Evolutionary conservation across 345 rosid genomes (phyloP).

Genomic region (Noccaea bulbosa): DNA sequence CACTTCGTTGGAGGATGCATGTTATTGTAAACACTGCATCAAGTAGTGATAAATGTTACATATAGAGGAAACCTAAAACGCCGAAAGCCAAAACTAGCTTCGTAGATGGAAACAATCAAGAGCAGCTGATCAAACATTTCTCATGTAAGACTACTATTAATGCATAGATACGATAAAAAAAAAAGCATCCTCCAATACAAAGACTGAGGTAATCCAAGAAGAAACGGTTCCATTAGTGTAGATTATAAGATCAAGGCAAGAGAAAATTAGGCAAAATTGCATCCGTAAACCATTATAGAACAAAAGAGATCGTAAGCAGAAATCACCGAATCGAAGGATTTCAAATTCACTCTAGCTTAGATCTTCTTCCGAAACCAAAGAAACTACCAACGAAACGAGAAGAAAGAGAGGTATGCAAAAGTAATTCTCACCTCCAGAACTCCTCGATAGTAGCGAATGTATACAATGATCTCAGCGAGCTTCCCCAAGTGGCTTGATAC

Average conservation of each 20-base stretch:
- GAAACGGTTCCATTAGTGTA: not conserved
- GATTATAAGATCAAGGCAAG: not conserved
- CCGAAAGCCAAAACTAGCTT: not conserved
- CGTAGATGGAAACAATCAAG: conserved; percentile 4
- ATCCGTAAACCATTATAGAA: not conserved
- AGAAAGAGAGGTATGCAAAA: not conserved
- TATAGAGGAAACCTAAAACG: conserved; percentile 8
- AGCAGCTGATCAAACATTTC: conserved; percentile 14
- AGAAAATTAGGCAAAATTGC: not conserved
- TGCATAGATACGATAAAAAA: not conserved
- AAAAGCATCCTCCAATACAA: not conserved
- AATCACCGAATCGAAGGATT: conserved; percentile 17
- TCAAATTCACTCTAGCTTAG: not conserved
- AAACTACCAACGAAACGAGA: not conserved
- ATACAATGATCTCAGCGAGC: conserved; percentile 69
- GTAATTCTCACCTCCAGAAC: conserved; percentile 72
- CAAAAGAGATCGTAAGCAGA: conserved; percentile 9
- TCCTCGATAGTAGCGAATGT: conserved; percentile 73
- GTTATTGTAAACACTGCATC: conserved; percentile 78
- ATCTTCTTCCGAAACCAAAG: not conserved
- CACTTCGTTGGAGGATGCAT: conserved; percentile 73
- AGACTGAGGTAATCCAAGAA: conserved; percentile 16
- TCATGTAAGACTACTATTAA: not conserved
- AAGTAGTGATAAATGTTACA: conserved; percentile 1
- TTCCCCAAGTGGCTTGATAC: conserved; percentile 72